phyloP scores from a whole-genome alignment of 768 basidiomycete species.

The Stropharia rugosoannulata region DNA sequence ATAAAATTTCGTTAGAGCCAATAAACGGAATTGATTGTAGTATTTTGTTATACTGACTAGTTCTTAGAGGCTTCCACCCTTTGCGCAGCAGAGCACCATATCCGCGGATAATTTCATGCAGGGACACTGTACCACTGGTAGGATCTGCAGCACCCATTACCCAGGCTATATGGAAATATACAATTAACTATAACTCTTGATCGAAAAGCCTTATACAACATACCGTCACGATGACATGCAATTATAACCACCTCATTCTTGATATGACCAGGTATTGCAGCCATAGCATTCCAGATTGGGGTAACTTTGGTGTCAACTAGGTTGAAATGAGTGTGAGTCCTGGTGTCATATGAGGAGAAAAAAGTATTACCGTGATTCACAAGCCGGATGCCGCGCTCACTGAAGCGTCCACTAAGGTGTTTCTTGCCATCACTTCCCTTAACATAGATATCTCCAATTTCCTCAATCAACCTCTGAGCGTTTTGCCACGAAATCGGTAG shows the following conservation, averaged over 20 bases:
- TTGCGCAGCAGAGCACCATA: conserved; percentile 63
- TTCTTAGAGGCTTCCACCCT: conserved; percentile 85
- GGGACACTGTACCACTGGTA: conserved; percentile 74
- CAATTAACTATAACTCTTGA: background rate
- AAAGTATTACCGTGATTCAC: conserved; percentile 50
- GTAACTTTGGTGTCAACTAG: conserved; percentile 75
- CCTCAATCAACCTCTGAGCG: conserved; percentile 65
- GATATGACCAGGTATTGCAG: conserved; percentile 75
- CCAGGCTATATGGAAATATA: conserved; percentile 43
- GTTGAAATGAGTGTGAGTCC: background rate
- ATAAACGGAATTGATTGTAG: background rate
- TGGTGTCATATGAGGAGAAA: background rate
- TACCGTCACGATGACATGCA: conserved; percentile 89
- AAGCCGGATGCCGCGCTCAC: conserved; percentile 45
- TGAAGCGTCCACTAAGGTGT: conserved; percentile 48
- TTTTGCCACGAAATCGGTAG: conserved; percentile 91
- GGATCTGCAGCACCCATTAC: conserved; percentile 83
- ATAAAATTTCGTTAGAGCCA: background rate
- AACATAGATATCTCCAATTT: conserved; percentile 40
- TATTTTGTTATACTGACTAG: conserved; percentile 23
- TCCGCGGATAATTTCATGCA: conserved; percentile 76
- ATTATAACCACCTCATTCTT: conserved; percentile 83
- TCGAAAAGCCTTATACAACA: conserved; percentile 15
- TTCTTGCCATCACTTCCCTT: conserved; percentile 26
- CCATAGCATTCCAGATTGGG: conserved; percentile 89